phyloP scores from a whole-genome alignment of 2,329 filamentous ascomycete species.

The Fusarium sterilihyphosum region DNA sequence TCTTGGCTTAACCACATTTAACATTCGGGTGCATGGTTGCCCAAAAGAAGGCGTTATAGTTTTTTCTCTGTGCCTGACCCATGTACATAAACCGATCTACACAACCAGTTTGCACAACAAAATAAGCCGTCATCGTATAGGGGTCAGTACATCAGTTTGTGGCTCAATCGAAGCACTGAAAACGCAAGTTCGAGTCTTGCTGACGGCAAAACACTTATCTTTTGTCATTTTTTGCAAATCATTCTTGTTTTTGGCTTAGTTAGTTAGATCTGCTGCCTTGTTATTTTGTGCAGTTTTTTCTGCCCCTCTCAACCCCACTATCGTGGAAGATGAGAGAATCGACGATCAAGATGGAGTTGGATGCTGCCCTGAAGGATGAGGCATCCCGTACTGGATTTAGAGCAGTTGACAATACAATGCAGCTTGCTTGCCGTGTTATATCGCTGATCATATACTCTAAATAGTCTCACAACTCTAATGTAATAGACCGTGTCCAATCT shows the following conservation, averaged over 20 bases:
- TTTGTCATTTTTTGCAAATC: slow-evolving; percentile 5
- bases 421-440: background rate
- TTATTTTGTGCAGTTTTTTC: slow-evolving; percentile 4
- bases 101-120: background rate
- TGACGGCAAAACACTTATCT: slow-evolving; percentile 25
- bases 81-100: background rate
- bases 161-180: slow-evolving; percentile 35
- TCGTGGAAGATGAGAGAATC: background rate
- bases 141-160: slow-evolving; percentile 40
- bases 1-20: background rate
- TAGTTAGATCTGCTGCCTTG: background rate
- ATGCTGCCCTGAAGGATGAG: background rate
- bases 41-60: background rate
- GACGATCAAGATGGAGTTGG: background rate
- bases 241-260: background rate
- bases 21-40: background rate
- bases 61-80: background rate
- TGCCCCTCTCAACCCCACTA: slow-evolving; percentile 3
- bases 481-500: too few relatives aligned
- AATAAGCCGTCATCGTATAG: slow-evolving; percentile 36
- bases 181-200: slow-evolving; percentile 41
- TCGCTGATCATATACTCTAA: background rate
- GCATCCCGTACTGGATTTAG: background rate
- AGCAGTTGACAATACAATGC: background rate
- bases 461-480: background rate